phyloP scores from a whole-genome alignment of 208 protist genomes.

The Vickermania ingenoplastis region DNA sequence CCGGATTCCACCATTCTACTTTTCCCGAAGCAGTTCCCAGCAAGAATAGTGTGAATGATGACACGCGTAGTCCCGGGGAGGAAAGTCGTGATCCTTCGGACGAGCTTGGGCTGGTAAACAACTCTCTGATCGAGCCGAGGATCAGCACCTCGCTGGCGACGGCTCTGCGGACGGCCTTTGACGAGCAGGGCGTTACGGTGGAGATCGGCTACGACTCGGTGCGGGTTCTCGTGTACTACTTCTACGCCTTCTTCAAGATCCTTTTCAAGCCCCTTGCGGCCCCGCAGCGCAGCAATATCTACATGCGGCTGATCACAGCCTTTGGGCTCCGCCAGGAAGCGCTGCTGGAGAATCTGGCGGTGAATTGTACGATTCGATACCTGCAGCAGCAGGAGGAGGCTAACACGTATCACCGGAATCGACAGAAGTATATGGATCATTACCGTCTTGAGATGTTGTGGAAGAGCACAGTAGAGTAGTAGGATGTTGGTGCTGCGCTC shows the following conservation, averaged over 20 bases:
- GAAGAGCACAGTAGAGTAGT: too few species aligned
- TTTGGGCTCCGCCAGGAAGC: conserved; percentile 20
- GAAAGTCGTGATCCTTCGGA: too few species aligned
- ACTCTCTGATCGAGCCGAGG: neutral
- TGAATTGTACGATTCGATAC: conserved; percentile 17
- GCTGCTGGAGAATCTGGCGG: conserved; percentile 16
- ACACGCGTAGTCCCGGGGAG: too few species aligned
- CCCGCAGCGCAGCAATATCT: conserved; percentile 19
- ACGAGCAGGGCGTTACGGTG: conserved; percentile 7
- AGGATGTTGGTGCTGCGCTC: too few species aligned
- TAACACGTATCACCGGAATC: neutral
- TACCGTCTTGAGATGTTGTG: too few species aligned
- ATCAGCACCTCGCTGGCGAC: neutral
- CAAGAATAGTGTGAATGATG: too few species aligned
- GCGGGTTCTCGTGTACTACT: conserved; percentile 16
- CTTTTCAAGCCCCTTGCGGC: conserved; percentile 16
- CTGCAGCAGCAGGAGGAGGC: conserved; percentile 13
- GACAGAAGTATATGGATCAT: too few species aligned
- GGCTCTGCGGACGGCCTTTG: conserved; percentile 14
- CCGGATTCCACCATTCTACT: too few species aligned
- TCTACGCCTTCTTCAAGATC: conserved; percentile 16
- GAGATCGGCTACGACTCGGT: conserved; percentile 19
- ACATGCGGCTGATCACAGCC: conserved; percentile 13
- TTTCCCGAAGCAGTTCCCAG: too few species aligned
- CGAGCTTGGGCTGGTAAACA: neutral